phyloP scores from a whole-genome alignment of 345 rosid species.

The Eucalyptus sideroxylon region DNA sequence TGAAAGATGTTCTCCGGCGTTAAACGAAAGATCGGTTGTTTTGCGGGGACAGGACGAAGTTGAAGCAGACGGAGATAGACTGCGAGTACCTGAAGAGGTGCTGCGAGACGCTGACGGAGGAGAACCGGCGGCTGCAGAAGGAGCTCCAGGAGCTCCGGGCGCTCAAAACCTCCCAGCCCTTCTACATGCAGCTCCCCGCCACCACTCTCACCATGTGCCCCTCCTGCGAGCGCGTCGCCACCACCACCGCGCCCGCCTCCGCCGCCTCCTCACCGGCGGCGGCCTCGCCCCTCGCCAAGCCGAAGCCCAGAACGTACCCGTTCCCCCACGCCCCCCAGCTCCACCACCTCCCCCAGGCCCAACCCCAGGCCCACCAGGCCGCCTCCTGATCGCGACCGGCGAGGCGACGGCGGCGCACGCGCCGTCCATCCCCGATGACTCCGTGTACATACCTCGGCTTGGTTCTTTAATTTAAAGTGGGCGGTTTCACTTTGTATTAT shows the following conservation, averaged over 20 bases:
- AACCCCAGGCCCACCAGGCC: constrained; percentile 11
- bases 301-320: constrained; percentile 14
- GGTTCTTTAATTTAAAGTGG: not conserved
- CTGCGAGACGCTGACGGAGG: constrained; percentile 89
- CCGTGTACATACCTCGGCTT: not conserved
- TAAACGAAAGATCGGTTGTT: not conserved
- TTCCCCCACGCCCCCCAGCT: not conserved
- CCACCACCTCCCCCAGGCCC: constrained; percentile 1
- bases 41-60: constrained; percentile 56
- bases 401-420: not conserved
- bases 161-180: constrained; percentile 70
- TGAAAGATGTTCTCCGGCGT: not conserved
- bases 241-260: constrained; percentile 23
- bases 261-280: not conserved
- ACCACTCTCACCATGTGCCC: constrained; percentile 99
- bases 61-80: constrained; percentile 98
- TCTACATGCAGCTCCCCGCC: constrained; percentile 95
- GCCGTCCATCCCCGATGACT: not conserved
- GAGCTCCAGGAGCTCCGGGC: constrained; percentile 86
- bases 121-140: constrained; percentile 85
- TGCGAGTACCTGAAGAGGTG: constrained; percentile 96
- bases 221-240: constrained; percentile 87
- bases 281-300: not conserved
- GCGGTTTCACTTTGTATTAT: not conserved
- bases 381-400: constrained; percentile 4